Percentiles rank a stretch among this genome's conserved stretches.
phyloP scores from a whole-genome alignment of 495 filamentous ascomycete genomes.

The Tricharina praecox region DNA sequence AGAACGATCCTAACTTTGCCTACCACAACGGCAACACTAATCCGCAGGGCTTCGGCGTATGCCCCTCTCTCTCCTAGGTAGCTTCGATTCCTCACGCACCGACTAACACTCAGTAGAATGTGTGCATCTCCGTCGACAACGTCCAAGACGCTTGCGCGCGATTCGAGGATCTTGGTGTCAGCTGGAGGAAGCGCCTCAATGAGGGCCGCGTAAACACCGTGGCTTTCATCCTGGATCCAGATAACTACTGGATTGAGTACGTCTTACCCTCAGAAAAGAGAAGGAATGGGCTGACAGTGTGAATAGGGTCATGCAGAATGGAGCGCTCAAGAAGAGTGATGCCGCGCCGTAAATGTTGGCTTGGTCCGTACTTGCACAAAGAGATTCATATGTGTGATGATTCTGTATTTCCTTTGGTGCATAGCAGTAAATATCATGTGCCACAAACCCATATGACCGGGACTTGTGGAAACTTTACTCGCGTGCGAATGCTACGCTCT shows the following conservation, averaged over 20 bases:
- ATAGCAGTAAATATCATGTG: no score
- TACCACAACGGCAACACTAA: conserved; percentile 88
- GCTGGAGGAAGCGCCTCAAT: conserved; percentile 87
- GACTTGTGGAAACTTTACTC: no score
- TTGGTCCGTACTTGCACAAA: no score
- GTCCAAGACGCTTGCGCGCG: conserved; percentile 68
- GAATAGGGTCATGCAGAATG: conserved; percentile 54
- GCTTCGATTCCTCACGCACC: conserved; percentile 7
- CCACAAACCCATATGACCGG: no score
- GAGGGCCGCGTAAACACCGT: conserved; percentile 88
- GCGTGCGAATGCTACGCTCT: no score
- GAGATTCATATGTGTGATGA: no score
- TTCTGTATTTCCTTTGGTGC: no score
- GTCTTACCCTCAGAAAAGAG: background rate
- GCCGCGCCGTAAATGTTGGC: background rate
- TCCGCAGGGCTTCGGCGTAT: conserved; percentile 87
- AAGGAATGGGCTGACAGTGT: conserved; percentile 9
- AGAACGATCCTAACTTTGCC: conserved; percentile 64
- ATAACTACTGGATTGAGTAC: conserved; percentile 75
- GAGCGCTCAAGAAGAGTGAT: conserved; percentile 36
- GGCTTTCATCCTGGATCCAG: conserved; percentile 86
- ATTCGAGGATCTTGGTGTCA: conserved; percentile 62
- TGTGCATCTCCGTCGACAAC: conserved; percentile 75
- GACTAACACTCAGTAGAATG: no score
- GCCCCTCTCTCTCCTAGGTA: conserved; percentile 34